Evolutionary conservation across 768 basidiomycete species (phyloP).

Genomic region (Pulveroboletus sp.): DNA sequence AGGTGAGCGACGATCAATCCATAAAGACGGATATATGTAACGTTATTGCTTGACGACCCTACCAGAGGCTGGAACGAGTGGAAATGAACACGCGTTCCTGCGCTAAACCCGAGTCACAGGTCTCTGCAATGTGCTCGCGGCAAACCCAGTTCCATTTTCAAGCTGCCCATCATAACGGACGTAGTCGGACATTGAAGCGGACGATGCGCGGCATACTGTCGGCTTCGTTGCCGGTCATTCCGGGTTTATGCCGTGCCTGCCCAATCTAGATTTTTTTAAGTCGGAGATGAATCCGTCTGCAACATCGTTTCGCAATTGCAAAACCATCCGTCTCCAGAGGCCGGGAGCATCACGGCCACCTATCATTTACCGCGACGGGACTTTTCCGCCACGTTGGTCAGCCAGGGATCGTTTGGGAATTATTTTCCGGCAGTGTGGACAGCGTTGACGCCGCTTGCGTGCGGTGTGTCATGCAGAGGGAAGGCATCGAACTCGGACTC

Average conservation of each 20-base stretch:
- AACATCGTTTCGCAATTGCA: neutral
- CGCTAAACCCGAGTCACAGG: neutral
- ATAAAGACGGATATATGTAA: neutral
- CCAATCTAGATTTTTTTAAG: neutral
- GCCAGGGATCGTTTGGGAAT: too few species aligned
- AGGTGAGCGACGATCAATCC: constrained; percentile 23
- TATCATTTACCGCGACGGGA: neutral
- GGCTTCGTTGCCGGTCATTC: neutral
- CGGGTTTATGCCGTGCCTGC: neutral
- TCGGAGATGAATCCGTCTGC: neutral
- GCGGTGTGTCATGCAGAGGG: neutral
- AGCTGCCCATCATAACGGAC: too few species aligned
- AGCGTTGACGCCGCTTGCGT: neutral
- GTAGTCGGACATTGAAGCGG: neutral
- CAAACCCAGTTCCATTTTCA: too few species aligned
- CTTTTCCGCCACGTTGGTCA: neutral
- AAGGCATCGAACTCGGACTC: neutral
- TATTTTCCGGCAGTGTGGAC: too few species aligned
- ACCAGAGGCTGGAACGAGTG: neutral
- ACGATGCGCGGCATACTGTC: neutral
- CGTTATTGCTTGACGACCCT: neutral
- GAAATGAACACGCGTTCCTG: neutral
- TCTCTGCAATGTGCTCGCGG: too few species aligned
- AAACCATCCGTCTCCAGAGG: too few species aligned
- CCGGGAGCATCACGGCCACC: too few species aligned